phyloP scores from a whole-genome alignment of 208 protist genomes.

The Leishmania tropica region DNA sequence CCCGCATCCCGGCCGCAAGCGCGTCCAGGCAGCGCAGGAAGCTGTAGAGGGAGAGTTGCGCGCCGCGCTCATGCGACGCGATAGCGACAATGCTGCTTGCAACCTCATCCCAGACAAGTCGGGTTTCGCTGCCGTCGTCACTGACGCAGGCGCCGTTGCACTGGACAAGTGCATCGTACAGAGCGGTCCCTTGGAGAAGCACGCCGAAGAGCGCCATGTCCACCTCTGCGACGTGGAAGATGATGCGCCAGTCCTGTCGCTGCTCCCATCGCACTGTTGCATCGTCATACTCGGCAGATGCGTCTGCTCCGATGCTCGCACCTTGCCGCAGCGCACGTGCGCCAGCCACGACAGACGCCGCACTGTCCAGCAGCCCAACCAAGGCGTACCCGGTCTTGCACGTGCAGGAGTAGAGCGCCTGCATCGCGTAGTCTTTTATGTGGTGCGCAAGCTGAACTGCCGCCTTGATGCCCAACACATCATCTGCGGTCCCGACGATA shows the following conservation, averaged over 20 bases:
- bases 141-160: neutral
- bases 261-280: neutral
- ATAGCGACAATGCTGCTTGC: neutral
- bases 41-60: slow-evolving; percentile 12
- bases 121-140: neutral
- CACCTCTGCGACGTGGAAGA: slow-evolving; percentile 16
- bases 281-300: neutral
- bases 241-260: slow-evolving; percentile 16
- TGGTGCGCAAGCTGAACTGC: slow-evolving; percentile 10
- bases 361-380: slow-evolving; percentile 26
- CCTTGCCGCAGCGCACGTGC: slow-evolving; percentile 5
- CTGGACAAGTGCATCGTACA: slow-evolving; percentile 6
- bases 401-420: slow-evolving; percentile 31
- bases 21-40: slow-evolving; percentile 24
- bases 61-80: neutral
- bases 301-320: neutral
- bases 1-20: slow-evolving; percentile 13
- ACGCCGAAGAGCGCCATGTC: slow-evolving; percentile 15
- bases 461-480: slow-evolving; percentile 4
- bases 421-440: slow-evolving; percentile 47
- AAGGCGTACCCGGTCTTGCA: slow-evolving; percentile 18
- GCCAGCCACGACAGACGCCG: slow-evolving; percentile 7
- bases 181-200: slow-evolving; percentile 3
- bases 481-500: neutral
- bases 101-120: slow-evolving; percentile 19